These are phyloP conservation scores for Bombardia bombarda DNA, from an alignment of 495 filamentous ascomycete genomes.

Conservation along the genomic window DNA sequence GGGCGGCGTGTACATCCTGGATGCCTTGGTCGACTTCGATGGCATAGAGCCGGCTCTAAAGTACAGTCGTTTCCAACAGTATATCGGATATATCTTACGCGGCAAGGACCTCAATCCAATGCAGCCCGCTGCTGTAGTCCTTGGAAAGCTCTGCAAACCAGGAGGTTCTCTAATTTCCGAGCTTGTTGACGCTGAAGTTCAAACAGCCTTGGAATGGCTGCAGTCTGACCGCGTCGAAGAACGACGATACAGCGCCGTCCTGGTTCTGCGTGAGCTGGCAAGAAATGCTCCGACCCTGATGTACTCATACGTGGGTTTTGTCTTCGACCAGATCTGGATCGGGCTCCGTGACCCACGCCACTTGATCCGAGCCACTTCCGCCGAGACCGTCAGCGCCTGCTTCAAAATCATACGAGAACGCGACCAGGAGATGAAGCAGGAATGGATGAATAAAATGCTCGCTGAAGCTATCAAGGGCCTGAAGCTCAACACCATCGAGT, in stretches of 20 bases:
- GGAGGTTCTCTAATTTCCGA: conserved; percentile 93
- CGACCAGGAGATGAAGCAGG: conserved; percentile 73
- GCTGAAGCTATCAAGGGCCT: conserved; percentile 74
- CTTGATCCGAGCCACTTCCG: conserved; percentile 83
- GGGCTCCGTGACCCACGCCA: conserved; percentile 82
- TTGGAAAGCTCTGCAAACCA: conserved; percentile 83
- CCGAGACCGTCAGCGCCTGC: conserved; percentile 83
- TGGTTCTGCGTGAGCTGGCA: conserved; percentile 83
- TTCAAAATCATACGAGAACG: conserved; percentile 89
- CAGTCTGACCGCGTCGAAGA: conserved; percentile 92
- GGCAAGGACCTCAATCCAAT: conserved; percentile 84
- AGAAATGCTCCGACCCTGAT: conserved; percentile 87
- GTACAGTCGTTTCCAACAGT: conserved; percentile 84
- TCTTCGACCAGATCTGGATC: conserved; percentile 93
- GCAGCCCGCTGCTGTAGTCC: conserved; percentile 74
- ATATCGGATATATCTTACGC: conserved; percentile 76
- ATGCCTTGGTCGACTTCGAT: conserved; percentile 88
- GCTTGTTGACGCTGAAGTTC: conserved; percentile 92
- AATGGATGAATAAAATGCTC: conserved; percentile 81
- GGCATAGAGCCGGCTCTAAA: conserved; percentile 91
- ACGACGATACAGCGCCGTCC: conserved; percentile 80
- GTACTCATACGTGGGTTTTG: conserved; percentile 80
- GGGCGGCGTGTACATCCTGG: conserved; percentile 85
- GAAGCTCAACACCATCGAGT: conserved; percentile 69
- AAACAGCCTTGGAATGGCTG: conserved; percentile 89